phyloP scores from a whole-genome alignment of 257 asterid genomes.

The Coffea canephora region DNA sequence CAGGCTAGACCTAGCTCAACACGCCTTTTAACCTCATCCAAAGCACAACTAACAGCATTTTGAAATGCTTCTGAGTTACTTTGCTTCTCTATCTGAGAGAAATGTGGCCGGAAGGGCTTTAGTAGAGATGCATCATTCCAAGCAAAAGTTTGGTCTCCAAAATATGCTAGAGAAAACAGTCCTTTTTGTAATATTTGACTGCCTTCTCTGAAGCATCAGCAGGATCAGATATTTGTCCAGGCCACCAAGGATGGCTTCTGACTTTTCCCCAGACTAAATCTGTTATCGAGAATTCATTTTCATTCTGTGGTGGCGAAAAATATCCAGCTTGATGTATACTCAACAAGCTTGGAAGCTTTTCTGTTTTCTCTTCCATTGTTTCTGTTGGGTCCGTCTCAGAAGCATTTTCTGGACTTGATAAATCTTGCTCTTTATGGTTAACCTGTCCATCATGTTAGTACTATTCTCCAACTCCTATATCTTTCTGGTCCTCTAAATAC shows the following conservation, averaged over 20 bases:
- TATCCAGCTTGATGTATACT: constrained; percentile 53
- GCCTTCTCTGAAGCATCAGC: constrained; percentile 88
- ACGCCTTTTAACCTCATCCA: constrained; percentile 82
- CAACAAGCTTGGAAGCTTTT: constrained; percentile 30
- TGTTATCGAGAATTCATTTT: constrained; percentile 18
- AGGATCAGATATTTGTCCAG: constrained; percentile 92
- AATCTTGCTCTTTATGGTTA: too few relatives aligned
- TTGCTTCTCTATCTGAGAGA: constrained; percentile 23
- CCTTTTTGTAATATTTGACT: constrained; percentile 65
- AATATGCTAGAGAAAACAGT: too few relatives aligned
- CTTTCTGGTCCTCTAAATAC: not conserved
- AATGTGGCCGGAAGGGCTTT: too few relatives aligned
- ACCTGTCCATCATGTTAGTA: too few relatives aligned
- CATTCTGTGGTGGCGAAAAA: constrained; percentile 43
- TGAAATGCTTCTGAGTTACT: constrained; percentile 79
- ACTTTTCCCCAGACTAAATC: constrained; percentile 99
- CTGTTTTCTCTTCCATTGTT: constrained; percentile 25
- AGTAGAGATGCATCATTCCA: too few relatives aligned
- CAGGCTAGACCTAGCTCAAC: constrained; percentile 79
- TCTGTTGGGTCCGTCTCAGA: constrained; percentile 37
- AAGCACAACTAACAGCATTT: constrained; percentile 65
- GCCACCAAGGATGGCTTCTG: constrained; percentile 99
- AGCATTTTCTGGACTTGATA: constrained; percentile 27
- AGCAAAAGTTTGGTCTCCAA: too few relatives aligned
- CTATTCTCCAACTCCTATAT: too few relatives aligned